Percentiles rank a stretch among this genome's conserved stretches.
phyloP scores from a whole-genome alignment of 495 filamentous ascomycete genomes.

The Lophiotrema nucula region DNA sequence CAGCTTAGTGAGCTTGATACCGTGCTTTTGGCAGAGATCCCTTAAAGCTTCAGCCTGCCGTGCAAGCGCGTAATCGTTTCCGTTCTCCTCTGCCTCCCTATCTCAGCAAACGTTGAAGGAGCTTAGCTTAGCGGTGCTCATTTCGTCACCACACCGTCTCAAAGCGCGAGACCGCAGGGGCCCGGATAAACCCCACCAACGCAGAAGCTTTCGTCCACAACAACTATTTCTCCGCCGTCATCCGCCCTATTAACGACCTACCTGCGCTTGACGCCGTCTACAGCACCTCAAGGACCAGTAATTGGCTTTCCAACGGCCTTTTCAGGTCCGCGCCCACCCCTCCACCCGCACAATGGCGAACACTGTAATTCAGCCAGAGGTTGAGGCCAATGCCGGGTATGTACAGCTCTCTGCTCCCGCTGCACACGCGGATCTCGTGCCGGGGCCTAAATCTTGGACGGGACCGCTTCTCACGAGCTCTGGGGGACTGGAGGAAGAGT shows the following conservation, averaged over 20 bases:
- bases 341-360: constrained; percentile 52
- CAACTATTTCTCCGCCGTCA: constrained; percentile 9
- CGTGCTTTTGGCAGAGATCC: constrained; percentile 15
- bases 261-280: not conserved
- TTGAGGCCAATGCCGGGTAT: constrained; percentile 41
- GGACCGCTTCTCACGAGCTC: no score
- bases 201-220: constrained; percentile 8
- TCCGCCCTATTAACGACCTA: constrained; percentile 6
- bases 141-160: constrained; percentile 14
- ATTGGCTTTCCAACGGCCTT: constrained; percentile 11
- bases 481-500: no score
- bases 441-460: not conserved
- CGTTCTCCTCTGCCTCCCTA: not conserved
- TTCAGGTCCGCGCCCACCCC: constrained; percentile 5
- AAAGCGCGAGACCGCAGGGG: constrained; percentile 15
- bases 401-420: not conserved
- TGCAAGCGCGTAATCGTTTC: not conserved
- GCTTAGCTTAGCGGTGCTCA: not conserved
- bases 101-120: not conserved
- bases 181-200: constrained; percentile 30
- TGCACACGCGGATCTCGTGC: constrained; percentile 8
- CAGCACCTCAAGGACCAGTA: not conserved
- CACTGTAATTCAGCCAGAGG: constrained; percentile 62
- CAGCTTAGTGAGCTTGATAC: constrained; percentile 31
- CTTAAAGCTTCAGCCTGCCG: constrained; percentile 14